phyloP scores from a whole-genome alignment of 768 basidiomycete genomes.

The Podaxis sp. region DNA sequence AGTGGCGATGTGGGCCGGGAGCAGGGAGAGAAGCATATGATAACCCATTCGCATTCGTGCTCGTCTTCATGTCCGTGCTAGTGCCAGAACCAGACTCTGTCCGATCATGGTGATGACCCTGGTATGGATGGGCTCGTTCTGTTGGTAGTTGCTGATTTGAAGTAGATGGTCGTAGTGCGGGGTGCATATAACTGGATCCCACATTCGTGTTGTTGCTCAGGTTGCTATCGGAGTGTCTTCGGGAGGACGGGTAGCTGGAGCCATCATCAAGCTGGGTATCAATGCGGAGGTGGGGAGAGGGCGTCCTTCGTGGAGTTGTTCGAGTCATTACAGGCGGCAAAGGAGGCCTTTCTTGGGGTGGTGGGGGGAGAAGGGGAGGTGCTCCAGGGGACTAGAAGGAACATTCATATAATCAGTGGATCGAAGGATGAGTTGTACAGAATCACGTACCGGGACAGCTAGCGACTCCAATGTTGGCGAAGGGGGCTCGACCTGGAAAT shows the following conservation, averaged over 20 bases:
- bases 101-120: neutral
- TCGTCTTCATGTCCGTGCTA: no score
- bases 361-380: slow-evolving; percentile 12
- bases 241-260: neutral
- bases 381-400: slow-evolving; percentile 7
- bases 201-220: neutral
- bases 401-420: neutral
- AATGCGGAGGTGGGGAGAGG: slow-evolving; percentile 3
- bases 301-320: slow-evolving; percentile 5
- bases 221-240: neutral
- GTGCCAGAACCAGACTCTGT: neutral
- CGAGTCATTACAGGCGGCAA: neutral
- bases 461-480: slow-evolving; percentile 4
- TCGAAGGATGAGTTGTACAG: no score
- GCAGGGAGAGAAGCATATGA: slow-evolving; percentile 1
- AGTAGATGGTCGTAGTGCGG: neutral
- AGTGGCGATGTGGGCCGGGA: neutral
- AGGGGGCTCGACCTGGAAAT: slow-evolving; percentile 11
- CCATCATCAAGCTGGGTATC: neutral
- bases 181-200: neutral
- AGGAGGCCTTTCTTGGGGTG: slow-evolving; percentile 10
- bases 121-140: neutral
- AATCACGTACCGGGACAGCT: neutral
- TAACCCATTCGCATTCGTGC: neutral
- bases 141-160: neutral